Conservation (phyloP, 78 protist genomes). For the Tieghemostelium lacteum region DNA sequence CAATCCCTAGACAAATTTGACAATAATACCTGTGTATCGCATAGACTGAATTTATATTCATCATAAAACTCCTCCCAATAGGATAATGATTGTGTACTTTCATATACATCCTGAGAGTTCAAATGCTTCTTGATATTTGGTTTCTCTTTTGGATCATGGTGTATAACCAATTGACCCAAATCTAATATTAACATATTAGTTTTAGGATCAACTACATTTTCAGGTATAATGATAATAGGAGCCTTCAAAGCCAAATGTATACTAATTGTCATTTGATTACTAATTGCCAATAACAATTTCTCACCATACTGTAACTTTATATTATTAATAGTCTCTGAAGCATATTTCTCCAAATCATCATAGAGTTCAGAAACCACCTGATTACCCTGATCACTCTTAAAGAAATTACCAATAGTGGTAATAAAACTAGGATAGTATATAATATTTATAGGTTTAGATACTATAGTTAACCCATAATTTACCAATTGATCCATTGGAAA, state of each 20-base stretch:
- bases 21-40: conserved; percentile 42
- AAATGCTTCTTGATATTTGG: background rate
- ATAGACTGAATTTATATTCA: conserved; percentile 52
- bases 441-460: conserved; percentile 64
- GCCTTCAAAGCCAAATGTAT: conserved; percentile 33
- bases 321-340: conserved; percentile 26
- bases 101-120: background rate
- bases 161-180: conserved; percentile 42
- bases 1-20: conserved; percentile 21
- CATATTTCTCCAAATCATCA: conserved; percentile 61
- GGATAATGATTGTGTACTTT: background rate
- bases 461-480: conserved; percentile 24
- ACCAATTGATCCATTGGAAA: background rate
- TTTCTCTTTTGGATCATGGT: conserved; percentile 22
- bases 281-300: conserved; percentile 39
- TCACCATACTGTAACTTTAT: conserved; percentile 38
- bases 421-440: conserved; percentile 69
- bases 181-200: conserved; percentile 52
- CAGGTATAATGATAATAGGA: conserved; percentile 61
- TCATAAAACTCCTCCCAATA: conserved; percentile 71
- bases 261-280: conserved; percentile 20
- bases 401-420: conserved; percentile 24
- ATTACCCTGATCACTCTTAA: background rate
- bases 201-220: conserved; percentile 1
- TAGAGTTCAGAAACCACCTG: conserved; percentile 12